phyloP scores from a whole-genome alignment of 306 rosid genomes.

The Lithocarpus polystachyus region DNA sequence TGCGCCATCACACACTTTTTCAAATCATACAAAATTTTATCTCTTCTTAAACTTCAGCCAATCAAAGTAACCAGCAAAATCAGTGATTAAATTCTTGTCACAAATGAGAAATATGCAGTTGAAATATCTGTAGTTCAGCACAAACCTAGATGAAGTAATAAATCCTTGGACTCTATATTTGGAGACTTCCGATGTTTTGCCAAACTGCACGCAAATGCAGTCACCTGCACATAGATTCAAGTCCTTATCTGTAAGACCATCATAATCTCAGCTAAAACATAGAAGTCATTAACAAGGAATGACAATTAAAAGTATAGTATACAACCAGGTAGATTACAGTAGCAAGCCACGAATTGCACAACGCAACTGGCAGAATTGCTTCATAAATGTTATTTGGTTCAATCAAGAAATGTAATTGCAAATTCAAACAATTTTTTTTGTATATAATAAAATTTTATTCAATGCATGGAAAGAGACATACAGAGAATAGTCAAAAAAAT shows the following conservation, averaged over 20 bases:
- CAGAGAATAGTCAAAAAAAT: too few relatives aligned
- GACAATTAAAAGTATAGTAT: slow-evolving; percentile 13
- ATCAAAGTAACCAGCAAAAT: not conserved
- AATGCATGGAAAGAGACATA: too few relatives aligned
- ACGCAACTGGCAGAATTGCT: too few relatives aligned
- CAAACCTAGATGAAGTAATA: slow-evolving; percentile 89
- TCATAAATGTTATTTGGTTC: too few relatives aligned
- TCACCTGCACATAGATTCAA: slow-evolving; percentile 47
- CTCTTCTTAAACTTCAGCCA: not conserved
- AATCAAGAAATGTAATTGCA: too few relatives aligned
- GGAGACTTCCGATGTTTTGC: slow-evolving; percentile 97
- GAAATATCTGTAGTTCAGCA: slow-evolving; percentile 23
- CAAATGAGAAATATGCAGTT: slow-evolving; percentile 12
- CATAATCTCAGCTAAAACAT: slow-evolving; percentile 16
- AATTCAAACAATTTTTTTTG: too few relatives aligned
- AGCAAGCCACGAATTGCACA: not conserved
- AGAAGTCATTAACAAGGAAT: not conserved
- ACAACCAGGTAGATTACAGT: not conserved
- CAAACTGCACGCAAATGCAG: slow-evolving; percentile 82
- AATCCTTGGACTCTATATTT: slow-evolving; percentile 89
- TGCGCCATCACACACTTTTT: not conserved
- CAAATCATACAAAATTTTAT: not conserved
- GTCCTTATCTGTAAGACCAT: slow-evolving; percentile 12
- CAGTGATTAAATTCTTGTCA: not conserved
- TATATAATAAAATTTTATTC: too few relatives aligned